Evolutionary conservation across 1,139 yeast genomes (phyloP).

Genomic region (Lodderomyces parapsilosis): DNA sequence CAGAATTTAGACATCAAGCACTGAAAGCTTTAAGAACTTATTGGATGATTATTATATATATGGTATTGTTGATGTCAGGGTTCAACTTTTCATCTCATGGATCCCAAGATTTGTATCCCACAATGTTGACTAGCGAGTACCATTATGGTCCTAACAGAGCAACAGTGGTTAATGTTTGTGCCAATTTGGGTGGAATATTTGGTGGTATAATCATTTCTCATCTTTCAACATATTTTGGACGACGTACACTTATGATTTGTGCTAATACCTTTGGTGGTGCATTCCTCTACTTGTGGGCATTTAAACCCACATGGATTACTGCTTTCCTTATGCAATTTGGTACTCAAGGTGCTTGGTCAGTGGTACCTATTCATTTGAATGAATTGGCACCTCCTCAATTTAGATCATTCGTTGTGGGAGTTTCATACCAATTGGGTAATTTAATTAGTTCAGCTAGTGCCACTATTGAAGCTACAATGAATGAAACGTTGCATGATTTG

Average conservation of each 20-base stretch:
- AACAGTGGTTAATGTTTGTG: conserved; percentile 38
- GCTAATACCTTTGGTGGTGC: conserved; percentile 70
- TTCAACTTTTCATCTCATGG: conserved; percentile 43
- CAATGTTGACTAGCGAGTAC: conserved; percentile 32
- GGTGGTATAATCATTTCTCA: conserved; percentile 40
- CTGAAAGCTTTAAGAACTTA: conserved; percentile 31
- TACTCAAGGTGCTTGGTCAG: conserved; percentile 91
- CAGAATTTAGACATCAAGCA: conserved; percentile 19
- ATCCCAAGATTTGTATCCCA: conserved; percentile 41
- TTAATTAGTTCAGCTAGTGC: conserved; percentile 81
- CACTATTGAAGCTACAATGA: conserved; percentile 72
- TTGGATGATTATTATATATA: conserved; percentile 39
- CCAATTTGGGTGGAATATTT: conserved; percentile 37
- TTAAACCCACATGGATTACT: conserved; percentile 54
- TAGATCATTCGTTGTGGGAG: conserved; percentile 71
- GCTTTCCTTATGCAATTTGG: conserved; percentile 80
- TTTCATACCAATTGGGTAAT: conserved; percentile 81
- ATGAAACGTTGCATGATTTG: conserved; percentile 25
- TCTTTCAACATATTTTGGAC: conserved; percentile 34
- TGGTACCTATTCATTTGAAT: conserved; percentile 72
- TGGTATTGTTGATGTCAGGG: conserved; percentile 42
- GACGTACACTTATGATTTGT: conserved; percentile 39
- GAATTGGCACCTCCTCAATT: conserved; percentile 79
- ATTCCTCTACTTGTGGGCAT: conserved; percentile 74
- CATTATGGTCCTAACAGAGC: conserved; percentile 26